Conservation (phyloP, 148 eudicot genomes). For the Arctostaphylos glauca region DNA sequence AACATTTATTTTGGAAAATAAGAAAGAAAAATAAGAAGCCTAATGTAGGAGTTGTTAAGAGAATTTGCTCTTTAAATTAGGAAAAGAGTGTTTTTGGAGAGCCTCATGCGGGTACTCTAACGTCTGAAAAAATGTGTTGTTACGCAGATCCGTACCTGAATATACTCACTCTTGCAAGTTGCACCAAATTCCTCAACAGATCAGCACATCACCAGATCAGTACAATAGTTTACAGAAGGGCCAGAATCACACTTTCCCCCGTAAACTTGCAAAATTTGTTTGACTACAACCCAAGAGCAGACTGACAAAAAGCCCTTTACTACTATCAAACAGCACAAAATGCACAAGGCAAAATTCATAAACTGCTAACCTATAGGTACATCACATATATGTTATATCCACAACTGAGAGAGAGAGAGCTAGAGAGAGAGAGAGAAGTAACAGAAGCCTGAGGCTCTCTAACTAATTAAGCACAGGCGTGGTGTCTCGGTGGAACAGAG, state of each 20-base stretch:
- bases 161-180: background rate
- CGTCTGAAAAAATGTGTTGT: too few relatives aligned
- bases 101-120: too few relatives aligned
- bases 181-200: background rate
- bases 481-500: background rate
- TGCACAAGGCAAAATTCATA: background rate
- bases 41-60: too few relatives aligned
- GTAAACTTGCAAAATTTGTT: background rate
- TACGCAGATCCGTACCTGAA: background rate
- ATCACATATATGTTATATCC: background rate
- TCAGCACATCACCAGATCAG: background rate
- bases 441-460: background rate
- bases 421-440: background rate
- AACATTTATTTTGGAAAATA: too few relatives aligned
- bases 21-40: too few relatives aligned
- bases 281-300: background rate
- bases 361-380: background rate
- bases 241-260: background rate
- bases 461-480: background rate
- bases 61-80: too few relatives aligned
- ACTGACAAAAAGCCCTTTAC: background rate
- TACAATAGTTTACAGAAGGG: background rate
- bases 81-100: too few relatives aligned
- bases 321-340: background rate
- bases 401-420: background rate